Evolutionary conservation across 176 grass and related monocot species (phyloP), one percentile per base, ranked within the genome.

Genomic region (Pontederia paniculata): DNA sequence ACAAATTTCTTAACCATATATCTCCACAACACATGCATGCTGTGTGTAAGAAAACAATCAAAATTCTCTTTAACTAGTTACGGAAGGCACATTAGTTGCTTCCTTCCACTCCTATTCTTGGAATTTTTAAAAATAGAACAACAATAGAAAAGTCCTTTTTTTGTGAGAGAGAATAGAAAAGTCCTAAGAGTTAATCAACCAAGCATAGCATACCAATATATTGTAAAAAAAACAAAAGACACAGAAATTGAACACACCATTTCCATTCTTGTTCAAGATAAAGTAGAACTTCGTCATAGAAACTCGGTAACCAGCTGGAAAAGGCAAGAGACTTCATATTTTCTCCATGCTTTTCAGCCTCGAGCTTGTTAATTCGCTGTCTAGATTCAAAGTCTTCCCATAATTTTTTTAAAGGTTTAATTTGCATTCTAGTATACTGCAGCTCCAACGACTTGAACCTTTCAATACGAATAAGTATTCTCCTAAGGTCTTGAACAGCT

Each of bases 181-280:
- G 28, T 37, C 28, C 28, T 37, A 37, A 37, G 3, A 1, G 7
- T 5, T 37, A 37, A 5, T 37, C 28, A 3, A 37, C 28, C 28
- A 37, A 37, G 7, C 28, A 23, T 5, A 47, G 10, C 12, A 48
- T 22, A 8, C 19, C 22, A 48, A 22, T 14, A 16, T 4, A 4
- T 17, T 17, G 6, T 14, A 47, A 62, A 22, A 66, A 74, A 28
- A 44, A 54, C n/a, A 45, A 80, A n/a, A 0, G 28, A 37, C 7
- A 37, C 3, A 37, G 28, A 37, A 37, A 37, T 5, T 37, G 28
- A 60, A 21, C 77, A 67, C 88, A 98, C 94, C 94, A 98, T 59
- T 98, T 98, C 87, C 87, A 93, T 72, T 98, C 87, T 88, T 98
- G 94, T 81, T 98, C 94, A 50, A 93, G 83, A 66, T 91, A 84